These are phyloP conservation scores for Colletotrichum eremochloae DNA, from an alignment of 2,329 filamentous ascomycete genomes.

Conservation along the genomic window DNA sequence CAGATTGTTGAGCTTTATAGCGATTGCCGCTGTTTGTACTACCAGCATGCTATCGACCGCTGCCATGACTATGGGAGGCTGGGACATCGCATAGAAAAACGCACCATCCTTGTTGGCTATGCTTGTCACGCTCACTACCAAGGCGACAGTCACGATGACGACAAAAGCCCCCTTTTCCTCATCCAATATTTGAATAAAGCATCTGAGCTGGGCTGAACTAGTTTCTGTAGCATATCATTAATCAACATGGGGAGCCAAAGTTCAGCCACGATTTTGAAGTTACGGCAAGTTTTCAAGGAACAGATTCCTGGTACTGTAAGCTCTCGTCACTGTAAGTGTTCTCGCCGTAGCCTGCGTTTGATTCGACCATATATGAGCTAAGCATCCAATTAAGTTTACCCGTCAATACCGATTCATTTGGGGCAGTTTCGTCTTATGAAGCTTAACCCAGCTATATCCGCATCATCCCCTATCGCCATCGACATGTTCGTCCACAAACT, in stretches of 20 bases:
- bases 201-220: background rate
- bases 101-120: background rate
- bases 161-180: background rate
- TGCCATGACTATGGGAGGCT: background rate
- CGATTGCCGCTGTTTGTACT: background rate
- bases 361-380: background rate
- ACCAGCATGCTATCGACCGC: background rate
- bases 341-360: background rate
- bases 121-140: no score
- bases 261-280: no score
- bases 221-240: no score
- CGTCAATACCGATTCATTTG: background rate
- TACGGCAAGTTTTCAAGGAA: background rate
- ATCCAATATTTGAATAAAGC: background rate
- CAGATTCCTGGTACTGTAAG: background rate
- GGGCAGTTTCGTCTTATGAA: background rate
- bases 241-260: background rate
- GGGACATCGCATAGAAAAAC: background rate
- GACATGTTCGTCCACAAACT: background rate
- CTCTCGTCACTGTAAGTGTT: background rate
- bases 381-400: background rate
- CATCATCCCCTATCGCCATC: background rate
- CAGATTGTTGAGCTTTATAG: background rate
- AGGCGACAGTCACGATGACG: no score
- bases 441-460: background rate